These are phyloP conservation scores for Baeospora myosura DNA, from an alignment of 1,284 basidiomycete species.

Conservation along the genomic window DNA sequence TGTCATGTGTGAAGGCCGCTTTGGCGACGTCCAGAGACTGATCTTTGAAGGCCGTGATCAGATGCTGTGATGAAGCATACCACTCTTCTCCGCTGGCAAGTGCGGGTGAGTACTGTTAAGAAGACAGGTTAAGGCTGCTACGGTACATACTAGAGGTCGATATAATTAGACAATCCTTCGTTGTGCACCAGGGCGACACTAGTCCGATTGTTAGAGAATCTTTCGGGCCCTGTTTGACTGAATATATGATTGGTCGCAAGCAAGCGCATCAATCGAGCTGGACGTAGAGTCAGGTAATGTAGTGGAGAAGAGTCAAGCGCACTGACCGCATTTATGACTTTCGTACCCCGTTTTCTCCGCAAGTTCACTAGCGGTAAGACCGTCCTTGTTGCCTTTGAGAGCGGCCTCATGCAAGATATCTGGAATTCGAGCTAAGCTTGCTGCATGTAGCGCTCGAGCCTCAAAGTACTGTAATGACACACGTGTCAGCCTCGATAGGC, in stretches of 20 bases:
- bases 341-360: slow-evolving; percentile 5
- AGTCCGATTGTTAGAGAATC: slow-evolving; percentile 8
- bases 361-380: slow-evolving; percentile 4
- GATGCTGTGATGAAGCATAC: slow-evolving; percentile 7
- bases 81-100: slow-evolving; percentile 5
- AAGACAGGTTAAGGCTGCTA: background rate
- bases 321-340: slow-evolving; percentile 4
- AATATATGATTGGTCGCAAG: slow-evolving; percentile 9
- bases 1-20: slow-evolving; percentile 3
- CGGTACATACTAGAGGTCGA: slow-evolving; percentile 1
- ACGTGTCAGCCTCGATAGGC: background rate
- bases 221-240: slow-evolving; percentile 5
- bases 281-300: background rate
- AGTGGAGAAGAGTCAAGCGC: background rate
- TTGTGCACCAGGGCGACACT: slow-evolving; percentile 7
- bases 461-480: slow-evolving; percentile 9
- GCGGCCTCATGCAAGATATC: slow-evolving; percentile 4
- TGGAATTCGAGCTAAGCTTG: slow-evolving; percentile 3
- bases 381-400: slow-evolving; percentile 1
- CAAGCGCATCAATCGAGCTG: slow-evolving; percentile 4
- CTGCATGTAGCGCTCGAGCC: slow-evolving; percentile 2
- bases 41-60: slow-evolving; percentile 6
- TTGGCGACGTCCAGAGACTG: background rate
- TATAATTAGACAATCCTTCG: slow-evolving; percentile 1
- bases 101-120: background rate